Percentiles rank a stretch among this genome's conserved stretches.
Evolutionary conservation across 495 filamentous ascomycete species (phyloP).

Genomic region (Xylaria acuta): DNA sequence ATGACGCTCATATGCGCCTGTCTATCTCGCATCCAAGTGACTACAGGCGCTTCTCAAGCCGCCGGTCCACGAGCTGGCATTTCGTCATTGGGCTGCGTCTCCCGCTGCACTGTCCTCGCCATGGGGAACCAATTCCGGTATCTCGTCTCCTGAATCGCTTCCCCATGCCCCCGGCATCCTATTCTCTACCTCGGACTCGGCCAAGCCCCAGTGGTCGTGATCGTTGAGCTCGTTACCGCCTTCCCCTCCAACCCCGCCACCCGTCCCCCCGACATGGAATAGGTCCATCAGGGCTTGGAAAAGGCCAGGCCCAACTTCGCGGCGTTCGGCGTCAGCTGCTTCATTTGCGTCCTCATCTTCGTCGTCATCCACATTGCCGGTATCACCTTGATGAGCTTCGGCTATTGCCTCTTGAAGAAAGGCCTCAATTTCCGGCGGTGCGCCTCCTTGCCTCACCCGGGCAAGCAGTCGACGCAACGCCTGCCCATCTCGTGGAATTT

Average conservation of each 20-base stretch:
- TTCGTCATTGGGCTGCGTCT: conserved; percentile 29
- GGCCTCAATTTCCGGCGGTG: conserved; percentile 21
- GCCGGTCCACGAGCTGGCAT: conserved; percentile 16
- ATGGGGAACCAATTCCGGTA: not conserved
- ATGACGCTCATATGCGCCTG: not conserved
- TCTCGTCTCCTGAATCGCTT: conserved; percentile 20
- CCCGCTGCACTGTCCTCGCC: not conserved
- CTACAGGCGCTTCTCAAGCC: not conserved
- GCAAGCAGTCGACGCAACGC: conserved; percentile 24
- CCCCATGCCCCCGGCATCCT: conserved; percentile 28
- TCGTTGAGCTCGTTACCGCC: not conserved
- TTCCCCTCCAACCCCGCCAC: not conserved
- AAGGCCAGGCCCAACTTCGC: conserved; percentile 8
- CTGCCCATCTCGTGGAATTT: conserved; percentile 16
- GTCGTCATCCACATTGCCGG: conserved; percentile 5
- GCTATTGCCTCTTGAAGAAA: conserved; percentile 20
- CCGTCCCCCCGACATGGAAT: conserved; percentile 8
- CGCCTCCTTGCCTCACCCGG: conserved; percentile 25
- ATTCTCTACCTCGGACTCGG: conserved; percentile 15
- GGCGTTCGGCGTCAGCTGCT: not conserved
- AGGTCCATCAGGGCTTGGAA: conserved; percentile 31
- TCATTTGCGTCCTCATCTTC: conserved; percentile 20
- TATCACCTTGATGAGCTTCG: conserved; percentile 2
- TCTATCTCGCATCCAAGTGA: not conserved
- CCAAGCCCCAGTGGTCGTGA: conserved; percentile 9